Percentiles rank a stretch among this genome's conserved stretches.
Conservation (phyloP, 2,329 filamentous ascomycete species). For the Dactylellina leptospora region DNA sequence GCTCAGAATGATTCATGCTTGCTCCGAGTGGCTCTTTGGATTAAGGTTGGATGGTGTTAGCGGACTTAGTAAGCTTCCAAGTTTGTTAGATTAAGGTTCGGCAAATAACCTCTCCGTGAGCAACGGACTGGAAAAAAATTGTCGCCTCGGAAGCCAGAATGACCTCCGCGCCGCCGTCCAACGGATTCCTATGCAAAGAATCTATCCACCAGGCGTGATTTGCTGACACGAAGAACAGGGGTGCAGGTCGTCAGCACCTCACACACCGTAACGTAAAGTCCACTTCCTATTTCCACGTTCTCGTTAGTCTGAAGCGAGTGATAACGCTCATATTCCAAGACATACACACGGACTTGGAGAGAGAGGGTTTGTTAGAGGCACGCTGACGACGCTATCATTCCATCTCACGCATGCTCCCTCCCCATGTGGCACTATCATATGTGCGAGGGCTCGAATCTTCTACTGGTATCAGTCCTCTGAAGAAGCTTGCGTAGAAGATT, state of each 20-base stretch:
- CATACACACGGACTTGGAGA: not conserved
- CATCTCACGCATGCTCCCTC: not conserved
- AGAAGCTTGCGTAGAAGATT: too few relatives aligned
- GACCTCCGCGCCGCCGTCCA: constrained; percentile 21
- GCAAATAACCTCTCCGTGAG: constrained; percentile 28
- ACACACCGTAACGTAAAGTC: constrained; percentile 13
- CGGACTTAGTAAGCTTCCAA: constrained; percentile 41
- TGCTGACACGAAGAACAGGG: constrained; percentile 38
- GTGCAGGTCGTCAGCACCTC: constrained; percentile 15
- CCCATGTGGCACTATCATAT: constrained; percentile 20
- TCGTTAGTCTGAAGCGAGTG: constrained; percentile 1
- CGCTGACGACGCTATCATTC: constrained; percentile 22
- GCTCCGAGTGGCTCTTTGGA: constrained; percentile 10
- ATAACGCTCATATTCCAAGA: not conserved
- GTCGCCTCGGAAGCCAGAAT: constrained; percentile 25
- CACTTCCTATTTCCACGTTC: constrained; percentile 24
- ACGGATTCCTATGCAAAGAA: constrained; percentile 1
- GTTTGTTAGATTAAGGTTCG: constrained; percentile 12
- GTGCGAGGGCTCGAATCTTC: not conserved
- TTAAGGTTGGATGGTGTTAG: constrained; percentile 42
- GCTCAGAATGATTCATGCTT: constrained; percentile 39
- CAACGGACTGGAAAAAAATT: constrained; percentile 1
- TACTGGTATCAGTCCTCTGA: not conserved
- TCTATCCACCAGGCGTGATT: constrained; percentile 7
- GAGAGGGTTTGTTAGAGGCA: not conserved